Base-by-base conservation (phyloP, 768 basidiomycete genomes). In the Naganishia randhawae region DNA sequence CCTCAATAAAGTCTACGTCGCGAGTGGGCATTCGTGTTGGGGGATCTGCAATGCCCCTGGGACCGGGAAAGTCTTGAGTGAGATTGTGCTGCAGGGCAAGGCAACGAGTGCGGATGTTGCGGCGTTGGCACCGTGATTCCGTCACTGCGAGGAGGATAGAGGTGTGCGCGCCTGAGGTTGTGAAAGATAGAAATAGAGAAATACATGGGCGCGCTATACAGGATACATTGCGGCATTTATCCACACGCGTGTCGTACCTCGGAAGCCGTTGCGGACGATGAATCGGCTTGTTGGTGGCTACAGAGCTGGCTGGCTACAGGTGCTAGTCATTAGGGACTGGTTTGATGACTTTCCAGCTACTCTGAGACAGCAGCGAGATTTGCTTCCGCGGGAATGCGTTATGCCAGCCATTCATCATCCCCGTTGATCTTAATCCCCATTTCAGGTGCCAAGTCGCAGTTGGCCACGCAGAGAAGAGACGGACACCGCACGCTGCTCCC, bases 41-140 rank as follows among this genome's bases (percentile, higher is more conserved):
- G 80, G 80, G 27, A 80, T 81, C 70, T 80, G 79, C 14, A 77
- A 78, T 76, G 90, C 87, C 3, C 91, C 92, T 0, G 92, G 90
- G 4, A 93, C 91, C 3, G 92, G 88, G 1, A 85, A 84, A 71
- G 86, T 85, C 8, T 76, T 96, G 48, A 82, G 85, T 16, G 89
- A 91, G 77, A 80, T 90, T 19, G 80, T 92, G 8, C 81, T 92
- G 80, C 85, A 87, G 35, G 89, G 89, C 13, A 83, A 84, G 68
- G 84, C 85, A 53, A 82, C 74, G 41, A 87, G 86, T 66, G 86
- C 85, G 76, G 69, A 81, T 87, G 48, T 83, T 80, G 57, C 86
- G 82, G 73, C 72, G 48, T 73, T 79, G 31, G 76, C 74, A 13
- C 76, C 75, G 27, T 78, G 53, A 68, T 37, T 4, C 4, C 13